Evolutionary conservation across 202 grass and related monocot species (phyloP).

Genomic region (Dendrocalamus latiflorus): DNA sequence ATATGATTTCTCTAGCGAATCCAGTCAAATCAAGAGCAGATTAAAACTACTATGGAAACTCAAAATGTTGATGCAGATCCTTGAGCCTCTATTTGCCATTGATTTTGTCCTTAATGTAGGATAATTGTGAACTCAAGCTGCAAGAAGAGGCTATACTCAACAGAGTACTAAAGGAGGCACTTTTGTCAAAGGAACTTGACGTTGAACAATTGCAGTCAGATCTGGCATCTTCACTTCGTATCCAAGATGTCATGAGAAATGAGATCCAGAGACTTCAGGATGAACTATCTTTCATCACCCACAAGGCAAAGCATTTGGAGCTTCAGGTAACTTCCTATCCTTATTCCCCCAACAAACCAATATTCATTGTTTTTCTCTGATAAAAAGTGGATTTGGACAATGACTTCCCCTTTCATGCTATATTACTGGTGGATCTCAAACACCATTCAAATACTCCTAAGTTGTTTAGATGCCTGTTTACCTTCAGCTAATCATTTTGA

Average conservation of each 20-base stretch:
- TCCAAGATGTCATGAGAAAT: slow-evolving; percentile 50
- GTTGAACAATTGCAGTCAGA: slow-evolving; percentile 55
- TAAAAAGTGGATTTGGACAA: not conserved
- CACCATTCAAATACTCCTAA: not conserved
- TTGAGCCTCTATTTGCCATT: not conserved
- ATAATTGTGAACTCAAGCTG: slow-evolving; percentile 49
- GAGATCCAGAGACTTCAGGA: slow-evolving; percentile 65
- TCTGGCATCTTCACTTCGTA: slow-evolving; percentile 54
- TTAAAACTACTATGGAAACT: slow-evolving; percentile 1
- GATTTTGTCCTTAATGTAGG: slow-evolving; percentile 34
- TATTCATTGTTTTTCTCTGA: not conserved
- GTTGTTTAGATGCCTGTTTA: not conserved
- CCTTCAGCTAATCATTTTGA: not conserved
- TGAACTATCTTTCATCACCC: slow-evolving; percentile 55
- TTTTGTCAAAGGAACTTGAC: slow-evolving; percentile 62
- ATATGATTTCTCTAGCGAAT: not conserved
- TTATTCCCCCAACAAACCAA: not conserved
- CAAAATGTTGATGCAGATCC: not conserved
- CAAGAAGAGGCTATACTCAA: slow-evolving; percentile 67
- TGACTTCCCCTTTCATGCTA: not conserved
- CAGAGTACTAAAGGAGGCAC: slow-evolving; percentile 58
- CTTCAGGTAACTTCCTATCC: slow-evolving; percentile 48
- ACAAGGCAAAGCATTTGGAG: slow-evolving; percentile 65
- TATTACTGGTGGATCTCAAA: not conserved
- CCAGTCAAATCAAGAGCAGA: not conserved